Conservation (phyloP, 768 basidiomycete species). For the Porpolomopsis calyptriformis region DNA sequence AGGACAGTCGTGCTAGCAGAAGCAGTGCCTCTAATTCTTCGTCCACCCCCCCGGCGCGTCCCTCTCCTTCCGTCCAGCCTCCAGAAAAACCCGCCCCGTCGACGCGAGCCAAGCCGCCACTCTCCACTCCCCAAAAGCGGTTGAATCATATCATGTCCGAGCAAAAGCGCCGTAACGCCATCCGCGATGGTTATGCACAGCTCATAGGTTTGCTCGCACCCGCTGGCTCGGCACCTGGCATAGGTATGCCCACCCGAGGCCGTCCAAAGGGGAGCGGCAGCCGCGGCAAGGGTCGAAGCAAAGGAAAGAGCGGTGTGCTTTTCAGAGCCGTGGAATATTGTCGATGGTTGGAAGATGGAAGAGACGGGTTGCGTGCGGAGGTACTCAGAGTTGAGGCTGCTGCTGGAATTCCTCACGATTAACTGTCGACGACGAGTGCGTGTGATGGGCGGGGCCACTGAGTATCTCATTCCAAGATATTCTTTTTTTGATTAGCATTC, state of each 20-base stretch:
- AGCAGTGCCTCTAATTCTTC: slow-evolving; percentile 24
- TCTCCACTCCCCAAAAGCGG: slow-evolving; percentile 79
- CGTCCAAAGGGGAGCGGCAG: slow-evolving; percentile 72
- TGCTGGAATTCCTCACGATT: slow-evolving; percentile 38
- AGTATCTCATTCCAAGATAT: neutral
- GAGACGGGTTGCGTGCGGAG: slow-evolving; percentile 59
- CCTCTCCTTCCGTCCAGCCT: neutral
- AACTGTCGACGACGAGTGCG: neutral
- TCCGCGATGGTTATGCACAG: slow-evolving; percentile 82
- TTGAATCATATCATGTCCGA: slow-evolving; percentile 93
- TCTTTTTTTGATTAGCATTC: too few relatives aligned
- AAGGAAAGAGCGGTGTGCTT: slow-evolving; percentile 84
- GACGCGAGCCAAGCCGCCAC: slow-evolving; percentile 47
- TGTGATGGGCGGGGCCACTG: neutral
- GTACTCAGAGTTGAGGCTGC: slow-evolving; percentile 57
- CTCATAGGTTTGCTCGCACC: slow-evolving; percentile 73
- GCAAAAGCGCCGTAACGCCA: slow-evolving; percentile 86
- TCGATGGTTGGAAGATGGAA: slow-evolving; percentile 76
- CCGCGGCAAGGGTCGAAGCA: slow-evolving; percentile 54
- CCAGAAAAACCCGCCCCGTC: slow-evolving; percentile 7
- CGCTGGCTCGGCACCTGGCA: slow-evolving; percentile 54
- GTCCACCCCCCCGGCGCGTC: slow-evolving; percentile 10
- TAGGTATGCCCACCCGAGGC: slow-evolving; percentile 68
- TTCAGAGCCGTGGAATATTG: slow-evolving; percentile 83
- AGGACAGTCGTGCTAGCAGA: slow-evolving; percentile 11